These are phyloP conservation scores for Claviceps sp. DNA, from an alignment of 2,329 filamentous ascomycete species.

Conservation along the genomic window DNA sequence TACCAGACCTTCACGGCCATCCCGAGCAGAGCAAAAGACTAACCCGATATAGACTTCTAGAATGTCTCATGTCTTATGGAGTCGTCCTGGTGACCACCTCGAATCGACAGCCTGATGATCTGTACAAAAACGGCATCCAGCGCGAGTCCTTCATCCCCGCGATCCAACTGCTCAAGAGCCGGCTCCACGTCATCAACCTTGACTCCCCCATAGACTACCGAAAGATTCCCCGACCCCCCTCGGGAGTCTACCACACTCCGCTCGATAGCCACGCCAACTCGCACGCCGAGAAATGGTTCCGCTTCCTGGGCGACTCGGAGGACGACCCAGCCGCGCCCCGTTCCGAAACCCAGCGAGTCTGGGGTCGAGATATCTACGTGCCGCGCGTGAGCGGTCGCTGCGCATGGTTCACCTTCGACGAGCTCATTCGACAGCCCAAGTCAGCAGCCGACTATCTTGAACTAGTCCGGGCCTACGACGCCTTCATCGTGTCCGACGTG, in stretches of 20 bases:
- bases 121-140: conserved; percentile 98
- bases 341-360: conserved; percentile 67
- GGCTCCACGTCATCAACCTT: conserved; percentile 81
- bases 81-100: conserved; percentile 92
- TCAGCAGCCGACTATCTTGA: conserved; percentile 94
- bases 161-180: conserved; percentile 77
- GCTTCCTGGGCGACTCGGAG: conserved; percentile 75
- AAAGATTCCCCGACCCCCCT: conserved; percentile 85
- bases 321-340: conserved; percentile 40
- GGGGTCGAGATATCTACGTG: conserved; percentile 82
- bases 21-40: background rate
- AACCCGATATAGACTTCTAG: conserved; percentile 49
- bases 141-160: conserved; percentile 90
- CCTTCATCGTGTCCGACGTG: conserved; percentile 83
- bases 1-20: background rate
- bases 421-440: conserved; percentile 78
- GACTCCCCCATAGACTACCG: conserved; percentile 94
- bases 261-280: conserved; percentile 63
- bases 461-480: conserved; percentile 76
- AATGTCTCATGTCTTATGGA: conserved; percentile 90
- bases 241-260: conserved; percentile 85
- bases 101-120: conserved; percentile 88
- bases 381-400: conserved; percentile 78
- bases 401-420: conserved; percentile 84
- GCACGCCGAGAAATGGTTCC: conserved; percentile 92